phyloP scores from a whole-genome alignment of 768 basidiomycete species.

The Mycena rosella region DNA sequence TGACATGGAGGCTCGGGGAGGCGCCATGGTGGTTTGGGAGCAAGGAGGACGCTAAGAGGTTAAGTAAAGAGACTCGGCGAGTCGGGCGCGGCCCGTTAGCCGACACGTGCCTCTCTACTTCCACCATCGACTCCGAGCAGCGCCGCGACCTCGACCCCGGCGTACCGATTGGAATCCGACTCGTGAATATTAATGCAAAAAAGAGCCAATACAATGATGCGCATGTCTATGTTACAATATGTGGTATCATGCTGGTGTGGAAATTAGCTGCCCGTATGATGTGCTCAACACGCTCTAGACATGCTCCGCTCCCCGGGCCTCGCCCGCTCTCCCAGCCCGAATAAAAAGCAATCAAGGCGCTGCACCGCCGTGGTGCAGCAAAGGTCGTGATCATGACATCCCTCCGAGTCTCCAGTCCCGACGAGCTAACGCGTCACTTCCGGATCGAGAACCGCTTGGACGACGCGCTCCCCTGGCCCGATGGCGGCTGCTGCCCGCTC shows the following conservation, averaged over 20 bases:
- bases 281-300: conserved; percentile 29
- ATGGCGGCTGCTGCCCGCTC: conserved; percentile 33
- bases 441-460: conserved; percentile 50
- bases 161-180: conserved; percentile 35
- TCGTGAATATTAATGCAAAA: conserved; percentile 14
- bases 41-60: conserved; percentile 24
- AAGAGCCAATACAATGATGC: conserved; percentile 28
- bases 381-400: conserved; percentile 23
- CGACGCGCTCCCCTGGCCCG: conserved; percentile 33
- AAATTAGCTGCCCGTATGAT: conserved; percentile 6
- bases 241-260: conserved; percentile 27
- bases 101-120: conserved; percentile 5
- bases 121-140: conserved; percentile 18
- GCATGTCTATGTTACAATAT: conserved; percentile 26
- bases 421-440: conserved; percentile 34
- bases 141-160: too few species aligned
- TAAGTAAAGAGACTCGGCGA: too few species aligned
- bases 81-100: neutral
- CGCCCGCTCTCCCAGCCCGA: conserved; percentile 16
- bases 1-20: conserved; percentile 48
- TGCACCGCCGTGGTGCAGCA: conserved; percentile 1
- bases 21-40: conserved; percentile 47
- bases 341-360: conserved; percentile 12
- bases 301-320: conserved; percentile 11
- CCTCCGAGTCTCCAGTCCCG: too few species aligned